A percentile compares a stretch with the other conserved stretches of the same genome.
Evolutionary conservation across 2,329 filamentous ascomycete species (phyloP).

Genomic region (Orbilia brochopaga): DNA sequence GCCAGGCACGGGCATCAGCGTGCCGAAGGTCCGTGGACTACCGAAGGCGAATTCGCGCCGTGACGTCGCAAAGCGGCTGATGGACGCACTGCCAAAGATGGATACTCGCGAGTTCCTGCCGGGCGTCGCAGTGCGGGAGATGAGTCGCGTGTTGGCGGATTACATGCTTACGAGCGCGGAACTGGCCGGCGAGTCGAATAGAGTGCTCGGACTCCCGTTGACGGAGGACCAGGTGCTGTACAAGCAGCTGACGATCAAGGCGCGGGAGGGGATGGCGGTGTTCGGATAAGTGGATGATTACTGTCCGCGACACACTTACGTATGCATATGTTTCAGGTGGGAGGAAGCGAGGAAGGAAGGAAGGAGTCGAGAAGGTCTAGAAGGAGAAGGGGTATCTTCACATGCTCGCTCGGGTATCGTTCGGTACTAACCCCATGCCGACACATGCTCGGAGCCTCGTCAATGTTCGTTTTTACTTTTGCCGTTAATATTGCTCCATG

Average conservation of each 20-base stretch:
- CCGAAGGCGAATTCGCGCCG: constrained; percentile 56
- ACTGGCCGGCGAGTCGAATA: constrained; percentile 61
- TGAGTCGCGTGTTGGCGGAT: constrained; percentile 74
- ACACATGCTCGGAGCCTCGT: not conserved
- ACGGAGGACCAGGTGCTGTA: constrained; percentile 70
- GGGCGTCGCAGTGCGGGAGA: constrained; percentile 79
- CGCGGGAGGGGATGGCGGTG: constrained; percentile 42
- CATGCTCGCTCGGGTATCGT: no score
- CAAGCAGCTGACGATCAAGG: constrained; percentile 43
- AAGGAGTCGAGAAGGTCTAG: no score
- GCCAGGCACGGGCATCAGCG: not conserved
- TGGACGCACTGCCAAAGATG: constrained; percentile 61
- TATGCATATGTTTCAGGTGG: not conserved
- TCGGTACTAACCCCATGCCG: no score
- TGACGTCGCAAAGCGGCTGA: constrained; percentile 60
- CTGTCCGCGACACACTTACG: not conserved
- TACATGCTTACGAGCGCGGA: constrained; percentile 68
- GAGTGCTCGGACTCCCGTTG: constrained; percentile 68
- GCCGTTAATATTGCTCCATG: not conserved
- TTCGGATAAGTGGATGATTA: constrained; percentile 18
- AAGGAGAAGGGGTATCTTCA: no score
- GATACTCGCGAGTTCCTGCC: constrained; percentile 63
- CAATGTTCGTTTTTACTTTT: not conserved
- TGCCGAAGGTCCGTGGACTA: constrained; percentile 55
- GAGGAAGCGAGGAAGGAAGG: no score